phyloP scores from a whole-genome alignment of 148 eudicot genomes.

The Diospyros lotus region DNA sequence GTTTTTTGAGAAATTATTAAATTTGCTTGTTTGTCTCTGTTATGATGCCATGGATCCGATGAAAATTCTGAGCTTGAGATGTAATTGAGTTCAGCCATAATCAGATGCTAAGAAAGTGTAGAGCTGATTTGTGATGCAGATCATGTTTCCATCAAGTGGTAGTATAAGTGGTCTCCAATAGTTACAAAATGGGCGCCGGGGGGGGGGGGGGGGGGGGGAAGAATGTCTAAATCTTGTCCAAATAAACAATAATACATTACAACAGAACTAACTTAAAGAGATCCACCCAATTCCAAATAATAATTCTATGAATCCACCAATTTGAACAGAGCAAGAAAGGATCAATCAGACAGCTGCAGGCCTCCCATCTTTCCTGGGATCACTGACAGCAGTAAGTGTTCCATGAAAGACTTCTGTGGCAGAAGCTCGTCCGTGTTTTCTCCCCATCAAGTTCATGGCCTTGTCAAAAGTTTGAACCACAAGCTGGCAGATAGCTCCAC shows the following conservation, averaged over 20 bases:
- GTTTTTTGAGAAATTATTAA: too few relatives aligned
- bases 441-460: constrained; percentile 20
- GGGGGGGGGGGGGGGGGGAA: too few relatives aligned
- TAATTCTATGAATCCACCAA: neutral
- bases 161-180: too few relatives aligned
- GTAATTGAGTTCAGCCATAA: neutral
- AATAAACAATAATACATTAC: neutral
- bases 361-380: constrained; percentile 71
- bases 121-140: too few relatives aligned
- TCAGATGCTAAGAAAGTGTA: too few relatives aligned
- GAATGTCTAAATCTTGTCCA: too few relatives aligned
- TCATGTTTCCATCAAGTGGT: too few relatives aligned
- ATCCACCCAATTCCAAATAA: too few relatives aligned
- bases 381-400: constrained; percentile 73
- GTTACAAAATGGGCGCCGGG: too few relatives aligned
- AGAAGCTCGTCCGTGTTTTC: constrained; percentile 23
- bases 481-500: constrained; percentile 70
- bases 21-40: too few relatives aligned
- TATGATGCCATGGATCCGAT: too few relatives aligned
- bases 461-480: constrained; percentile 55
- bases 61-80: too few relatives aligned
- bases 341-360: constrained; percentile 71
- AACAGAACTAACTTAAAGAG: neutral
- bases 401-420: constrained; percentile 35
- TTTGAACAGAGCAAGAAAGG: neutral